Evolutionary conservation across 148 eudicot genomes (phyloP).

Genomic region (Pouteria glomerata): DNA sequence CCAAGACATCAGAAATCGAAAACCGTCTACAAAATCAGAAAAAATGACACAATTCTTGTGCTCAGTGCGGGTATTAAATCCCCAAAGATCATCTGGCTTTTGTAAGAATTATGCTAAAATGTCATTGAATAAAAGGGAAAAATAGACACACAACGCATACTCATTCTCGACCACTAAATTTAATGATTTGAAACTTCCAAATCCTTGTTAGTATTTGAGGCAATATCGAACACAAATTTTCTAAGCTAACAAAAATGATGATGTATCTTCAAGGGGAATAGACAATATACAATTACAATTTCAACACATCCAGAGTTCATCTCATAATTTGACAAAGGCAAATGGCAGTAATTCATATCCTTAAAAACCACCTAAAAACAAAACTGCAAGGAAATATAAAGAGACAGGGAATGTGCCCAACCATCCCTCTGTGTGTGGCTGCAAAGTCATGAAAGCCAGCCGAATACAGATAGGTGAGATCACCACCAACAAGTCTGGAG

Average conservation of each 20-base stretch:
- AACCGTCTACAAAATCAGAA: not conserved
- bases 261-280: not conserved
- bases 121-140: not conserved
- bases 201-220: not conserved
- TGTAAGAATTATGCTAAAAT: not conserved
- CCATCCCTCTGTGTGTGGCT: conserved; percentile 99
- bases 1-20: not conserved
- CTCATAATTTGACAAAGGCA: not conserved
- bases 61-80: not conserved
- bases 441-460: conserved; percentile 95
- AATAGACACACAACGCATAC: too few relatives aligned
- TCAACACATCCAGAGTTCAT: not conserved
- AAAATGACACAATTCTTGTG: not conserved
- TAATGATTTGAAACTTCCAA: not conserved
- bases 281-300: not conserved
- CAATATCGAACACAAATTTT: not conserved
- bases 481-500: conserved; percentile 65
- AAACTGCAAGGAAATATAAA: not conserved
- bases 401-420: conserved; percentile 21
- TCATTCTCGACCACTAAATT: not conserved
- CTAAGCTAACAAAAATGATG: not conserved
- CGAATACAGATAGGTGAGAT: conserved; percentile 85
- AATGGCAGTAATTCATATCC: not conserved
- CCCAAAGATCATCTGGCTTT: not conserved
- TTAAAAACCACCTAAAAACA: not conserved